These are phyloP conservation scores for Brassica carinata DNA, from an alignment of 345 rosid species.

Conservation along the genomic window DNA sequence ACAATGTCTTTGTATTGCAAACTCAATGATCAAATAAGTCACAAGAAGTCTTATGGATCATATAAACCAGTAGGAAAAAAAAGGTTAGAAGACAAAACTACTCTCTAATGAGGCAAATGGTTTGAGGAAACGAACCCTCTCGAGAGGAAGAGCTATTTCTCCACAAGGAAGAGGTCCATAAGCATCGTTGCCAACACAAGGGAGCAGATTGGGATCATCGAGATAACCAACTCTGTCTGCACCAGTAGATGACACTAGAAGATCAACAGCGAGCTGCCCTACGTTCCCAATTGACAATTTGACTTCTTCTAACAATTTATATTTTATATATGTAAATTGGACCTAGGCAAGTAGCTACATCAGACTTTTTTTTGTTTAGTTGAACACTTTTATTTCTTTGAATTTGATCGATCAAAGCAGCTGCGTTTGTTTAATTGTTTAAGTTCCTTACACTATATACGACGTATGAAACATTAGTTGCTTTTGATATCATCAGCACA, in stretches of 20 bases:
- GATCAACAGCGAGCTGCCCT: conserved; percentile 88
- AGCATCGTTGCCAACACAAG: conserved; percentile 90
- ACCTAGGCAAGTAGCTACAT: too few relatives aligned
- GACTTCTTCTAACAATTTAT: too few relatives aligned
- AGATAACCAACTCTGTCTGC: conserved; percentile 79
- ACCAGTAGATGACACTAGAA: conserved; percentile 66
- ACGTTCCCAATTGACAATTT: conserved; percentile 81
- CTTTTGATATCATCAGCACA: too few relatives aligned
- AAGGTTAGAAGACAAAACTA: background rate
- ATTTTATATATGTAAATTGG: too few relatives aligned
- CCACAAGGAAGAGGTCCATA: conserved; percentile 71
- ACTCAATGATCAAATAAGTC: too few relatives aligned
- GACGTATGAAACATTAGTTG: too few relatives aligned
- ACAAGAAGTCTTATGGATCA: background rate
- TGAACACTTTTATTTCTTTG: too few relatives aligned
- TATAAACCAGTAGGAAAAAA: background rate
- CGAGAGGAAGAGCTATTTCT: conserved; percentile 79
- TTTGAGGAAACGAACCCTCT: conserved; percentile 45
- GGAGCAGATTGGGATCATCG: conserved; percentile 74
- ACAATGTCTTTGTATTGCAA: too few relatives aligned
- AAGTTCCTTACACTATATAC: too few relatives aligned
- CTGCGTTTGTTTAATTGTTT: too few relatives aligned
- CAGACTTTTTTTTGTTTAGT: too few relatives aligned
- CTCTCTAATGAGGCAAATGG: background rate
- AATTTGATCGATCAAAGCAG: too few relatives aligned